phyloP scores from a whole-genome alignment of 2,329 filamentous ascomycete genomes.

The Dissoconium aciculare region DNA sequence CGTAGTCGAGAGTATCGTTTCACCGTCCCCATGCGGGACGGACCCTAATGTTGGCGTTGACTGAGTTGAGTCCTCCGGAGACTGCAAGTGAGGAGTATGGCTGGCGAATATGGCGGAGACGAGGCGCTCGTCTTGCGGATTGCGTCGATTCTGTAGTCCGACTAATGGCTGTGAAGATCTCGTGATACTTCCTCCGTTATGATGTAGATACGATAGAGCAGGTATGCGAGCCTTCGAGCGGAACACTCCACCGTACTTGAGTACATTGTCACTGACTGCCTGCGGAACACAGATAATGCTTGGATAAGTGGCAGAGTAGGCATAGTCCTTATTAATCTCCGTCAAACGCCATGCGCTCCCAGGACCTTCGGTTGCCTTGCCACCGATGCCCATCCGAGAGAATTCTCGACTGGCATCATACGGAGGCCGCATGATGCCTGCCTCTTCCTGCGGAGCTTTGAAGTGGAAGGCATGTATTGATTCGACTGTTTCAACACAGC shows the following conservation, averaged over 20 bases:
- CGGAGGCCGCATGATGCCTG: constrained; percentile 59
- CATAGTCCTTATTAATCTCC: constrained; percentile 76
- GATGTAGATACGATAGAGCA: constrained; percentile 80
- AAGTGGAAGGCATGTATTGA: constrained; percentile 87
- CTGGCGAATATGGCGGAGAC: constrained; percentile 85
- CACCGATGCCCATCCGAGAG: constrained; percentile 70
- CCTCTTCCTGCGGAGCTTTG: constrained; percentile 50
- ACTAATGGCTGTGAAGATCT: constrained; percentile 84
- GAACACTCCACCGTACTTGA: constrained; percentile 84
- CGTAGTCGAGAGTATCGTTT: background rate
- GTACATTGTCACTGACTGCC: constrained; percentile 86
- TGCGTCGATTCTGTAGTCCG: constrained; percentile 67
- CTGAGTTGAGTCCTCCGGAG: constrained; percentile 2
- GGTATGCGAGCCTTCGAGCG: constrained; percentile 82
- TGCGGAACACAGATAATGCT: constrained; percentile 70
- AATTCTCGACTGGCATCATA: constrained; percentile 83
- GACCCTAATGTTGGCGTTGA: too few relatives aligned
- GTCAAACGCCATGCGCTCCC: constrained; percentile 73
- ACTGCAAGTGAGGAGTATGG: constrained; percentile 13
- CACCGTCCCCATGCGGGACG: too few relatives aligned
- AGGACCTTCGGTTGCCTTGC: constrained; percentile 49
- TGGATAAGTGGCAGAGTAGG: constrained; percentile 88
- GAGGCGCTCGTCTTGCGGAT: constrained; percentile 88
- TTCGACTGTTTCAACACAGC: constrained; percentile 67
- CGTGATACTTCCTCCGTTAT: constrained; percentile 95